Percentiles rank a stretch among this genome's conserved stretches.
Conservation (phyloP, 2,329 filamentous ascomycete species). For the Arthrobotrys sinensis region DNA sequence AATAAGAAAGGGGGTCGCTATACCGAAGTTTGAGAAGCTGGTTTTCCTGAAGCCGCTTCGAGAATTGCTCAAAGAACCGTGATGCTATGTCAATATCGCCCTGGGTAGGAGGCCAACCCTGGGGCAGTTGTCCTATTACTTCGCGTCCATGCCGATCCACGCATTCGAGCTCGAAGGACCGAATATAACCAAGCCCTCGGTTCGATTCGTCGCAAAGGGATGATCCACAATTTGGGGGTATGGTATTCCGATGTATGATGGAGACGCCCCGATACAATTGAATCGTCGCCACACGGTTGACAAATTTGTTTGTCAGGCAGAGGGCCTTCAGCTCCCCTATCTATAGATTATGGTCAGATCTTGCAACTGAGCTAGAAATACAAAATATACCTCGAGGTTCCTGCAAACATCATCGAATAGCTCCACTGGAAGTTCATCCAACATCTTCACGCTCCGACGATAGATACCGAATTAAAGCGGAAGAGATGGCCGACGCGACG, state of each 20-base stretch:
- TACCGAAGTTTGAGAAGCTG: constrained; percentile 8
- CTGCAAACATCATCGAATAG: neutral
- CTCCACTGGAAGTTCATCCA: neutral
- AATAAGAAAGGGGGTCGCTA: too few relatives aligned
- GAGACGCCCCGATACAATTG: neutral
- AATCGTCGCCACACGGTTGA: neutral
- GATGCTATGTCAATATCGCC: too few relatives aligned
- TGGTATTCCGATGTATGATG: neutral
- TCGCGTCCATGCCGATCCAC: neutral
- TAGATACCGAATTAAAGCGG: too few relatives aligned
- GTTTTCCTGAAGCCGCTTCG: neutral
- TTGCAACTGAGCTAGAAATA: neutral
- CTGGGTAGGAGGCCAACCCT: too few relatives aligned
- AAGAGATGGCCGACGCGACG: too few relatives aligned
- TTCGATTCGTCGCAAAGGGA: neutral
- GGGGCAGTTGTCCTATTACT: neutral
- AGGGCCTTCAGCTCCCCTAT: neutral
- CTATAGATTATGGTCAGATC: neutral
- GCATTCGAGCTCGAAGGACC: neutral
- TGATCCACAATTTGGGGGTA: neutral
- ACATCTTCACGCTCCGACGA: neutral
- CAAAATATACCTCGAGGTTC: neutral
- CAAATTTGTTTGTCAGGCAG: constrained; percentile 12
- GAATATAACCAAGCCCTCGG: neutral
- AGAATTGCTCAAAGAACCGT: neutral